Conservation (phyloP, 2,329 filamentous ascomycete species). For the Alternaria conjuncta region DNA sequence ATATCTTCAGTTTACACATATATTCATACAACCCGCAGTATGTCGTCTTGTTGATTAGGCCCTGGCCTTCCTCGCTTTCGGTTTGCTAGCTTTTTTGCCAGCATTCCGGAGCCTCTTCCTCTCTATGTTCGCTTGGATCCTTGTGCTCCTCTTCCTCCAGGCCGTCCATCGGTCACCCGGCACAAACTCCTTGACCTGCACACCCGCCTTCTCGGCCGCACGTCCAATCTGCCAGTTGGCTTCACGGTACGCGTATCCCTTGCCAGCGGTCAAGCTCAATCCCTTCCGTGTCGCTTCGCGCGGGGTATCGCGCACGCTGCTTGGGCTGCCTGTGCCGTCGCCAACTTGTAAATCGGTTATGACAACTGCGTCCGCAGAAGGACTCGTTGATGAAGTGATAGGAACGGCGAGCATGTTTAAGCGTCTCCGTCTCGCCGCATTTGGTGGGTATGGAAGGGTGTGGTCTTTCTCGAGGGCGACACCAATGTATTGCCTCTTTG, state of each 20-base stretch:
- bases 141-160: conserved; percentile 66
- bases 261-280: conserved; percentile 40
- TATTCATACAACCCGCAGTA: conserved; percentile 2
- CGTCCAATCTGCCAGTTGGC: conserved; percentile 73
- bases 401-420: conserved; percentile 72
- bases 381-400: not conserved
- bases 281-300: conserved; percentile 43
- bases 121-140: conserved; percentile 60
- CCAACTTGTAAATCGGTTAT: conserved; percentile 20
- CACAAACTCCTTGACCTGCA: conserved; percentile 63
- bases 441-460: conserved; percentile 75
- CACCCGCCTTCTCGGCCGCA: conserved; percentile 65
- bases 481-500: conserved; percentile 92
- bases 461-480: conserved; percentile 86
- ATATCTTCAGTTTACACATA: not conserved
- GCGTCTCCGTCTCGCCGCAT: conserved; percentile 75
- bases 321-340: conserved; percentile 15
- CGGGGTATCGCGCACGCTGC: conserved; percentile 28
- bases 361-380: conserved; percentile 30
- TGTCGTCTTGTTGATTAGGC: conserved; percentile 5
- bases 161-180: conserved; percentile 68
- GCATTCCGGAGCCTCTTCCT: conserved; percentile 62
- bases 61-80: conserved; percentile 36
- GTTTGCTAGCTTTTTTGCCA: conserved; percentile 41
- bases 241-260: conserved; percentile 69